Evolutionary conservation across 805 yeast species (phyloP).

Genomic region (Gaillardinia entomophila): DNA sequence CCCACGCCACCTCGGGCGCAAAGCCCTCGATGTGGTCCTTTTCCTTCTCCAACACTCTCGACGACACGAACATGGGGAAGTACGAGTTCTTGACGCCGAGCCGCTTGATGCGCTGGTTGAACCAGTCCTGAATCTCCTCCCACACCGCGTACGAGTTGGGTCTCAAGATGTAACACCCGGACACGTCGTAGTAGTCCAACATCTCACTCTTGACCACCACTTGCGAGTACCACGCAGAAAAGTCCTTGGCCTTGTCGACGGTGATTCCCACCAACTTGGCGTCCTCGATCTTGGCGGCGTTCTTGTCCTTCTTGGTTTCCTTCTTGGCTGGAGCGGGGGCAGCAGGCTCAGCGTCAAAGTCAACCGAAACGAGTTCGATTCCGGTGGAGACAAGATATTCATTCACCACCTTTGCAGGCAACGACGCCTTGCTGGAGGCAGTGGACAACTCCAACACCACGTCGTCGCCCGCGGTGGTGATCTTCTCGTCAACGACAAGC

Average conservation of each 20-base stretch:
- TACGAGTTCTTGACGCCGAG: slow-evolving; percentile 92
- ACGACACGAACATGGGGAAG: slow-evolving; percentile 98
- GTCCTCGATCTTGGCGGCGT: slow-evolving; percentile 61
- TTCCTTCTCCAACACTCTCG: slow-evolving; percentile 90
- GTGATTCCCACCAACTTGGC: slow-evolving; percentile 95
- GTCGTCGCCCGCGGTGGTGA: slow-evolving; percentile 32
- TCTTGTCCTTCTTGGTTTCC: slow-evolving; percentile 29
- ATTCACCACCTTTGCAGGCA: slow-evolving; percentile 42
- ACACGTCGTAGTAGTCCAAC: slow-evolving; percentile 97
- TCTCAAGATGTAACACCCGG: slow-evolving; percentile 96
- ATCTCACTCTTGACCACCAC: slow-evolving; percentile 94
- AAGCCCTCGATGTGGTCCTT: slow-evolving; percentile 98
- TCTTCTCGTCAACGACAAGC: slow-evolving; percentile 50
- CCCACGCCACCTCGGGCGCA: slow-evolving; percentile 99
- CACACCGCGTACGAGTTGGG: slow-evolving; percentile 93
- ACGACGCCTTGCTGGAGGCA: slow-evolving; percentile 45
- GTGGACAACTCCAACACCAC: slow-evolving; percentile 42
- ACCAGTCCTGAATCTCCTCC: slow-evolving; percentile 90
- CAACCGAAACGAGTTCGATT: slow-evolving; percentile 49
- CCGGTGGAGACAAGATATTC: slow-evolving; percentile 45
- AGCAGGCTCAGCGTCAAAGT: slow-evolving; percentile 42
- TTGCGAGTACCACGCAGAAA: slow-evolving; percentile 97
- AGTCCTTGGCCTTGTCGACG: slow-evolving; percentile 85
- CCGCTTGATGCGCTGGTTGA: slow-evolving; percentile 72
- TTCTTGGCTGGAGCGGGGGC: slow-evolving; percentile 19